Conservation (phyloP, 2,329 filamentous ascomycete species). For the Neurospora sp. region DNA sequence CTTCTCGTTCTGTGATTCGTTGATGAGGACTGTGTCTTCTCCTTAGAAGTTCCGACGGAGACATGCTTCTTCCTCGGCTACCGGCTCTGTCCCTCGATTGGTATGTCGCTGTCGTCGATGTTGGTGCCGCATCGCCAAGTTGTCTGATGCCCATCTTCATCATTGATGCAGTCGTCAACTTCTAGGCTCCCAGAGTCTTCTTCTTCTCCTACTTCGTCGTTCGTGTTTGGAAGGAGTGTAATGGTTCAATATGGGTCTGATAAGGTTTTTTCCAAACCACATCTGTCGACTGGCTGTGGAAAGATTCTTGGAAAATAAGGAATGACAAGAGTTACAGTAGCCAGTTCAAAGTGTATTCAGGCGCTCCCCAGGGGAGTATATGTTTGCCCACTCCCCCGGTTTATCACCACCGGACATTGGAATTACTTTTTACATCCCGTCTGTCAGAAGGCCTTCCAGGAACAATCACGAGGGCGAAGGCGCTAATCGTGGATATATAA, state of each 20-base stretch:
- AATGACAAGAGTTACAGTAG: background rate
- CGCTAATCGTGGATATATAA: background rate
- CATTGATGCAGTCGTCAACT: background rate
- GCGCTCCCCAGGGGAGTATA: background rate
- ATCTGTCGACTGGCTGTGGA: background rate
- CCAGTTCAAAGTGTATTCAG: background rate
- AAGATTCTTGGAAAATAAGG: background rate
- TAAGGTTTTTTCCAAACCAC: background rate
- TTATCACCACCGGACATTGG: background rate
- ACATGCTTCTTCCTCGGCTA: background rate
- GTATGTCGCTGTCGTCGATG: background rate
- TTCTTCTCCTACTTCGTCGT: background rate
- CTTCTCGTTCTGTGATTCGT: background rate
- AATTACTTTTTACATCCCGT: background rate
- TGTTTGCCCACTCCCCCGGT: background rate
- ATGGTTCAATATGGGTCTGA: background rate
- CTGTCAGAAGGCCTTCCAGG: background rate
- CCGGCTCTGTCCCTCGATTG: background rate
- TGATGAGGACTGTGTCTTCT: background rate
- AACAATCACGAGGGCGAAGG: background rate
- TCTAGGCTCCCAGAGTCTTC: background rate
- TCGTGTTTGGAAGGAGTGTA: background rate
- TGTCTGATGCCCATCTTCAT: background rate
- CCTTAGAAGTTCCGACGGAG: background rate
- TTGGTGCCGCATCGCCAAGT: background rate